Evolutionary conservation across 108 stramenopile species (phyloP), one percentile per base, ranked within the genome.

Genomic region (Asterionellopsis glacialis): DNA sequence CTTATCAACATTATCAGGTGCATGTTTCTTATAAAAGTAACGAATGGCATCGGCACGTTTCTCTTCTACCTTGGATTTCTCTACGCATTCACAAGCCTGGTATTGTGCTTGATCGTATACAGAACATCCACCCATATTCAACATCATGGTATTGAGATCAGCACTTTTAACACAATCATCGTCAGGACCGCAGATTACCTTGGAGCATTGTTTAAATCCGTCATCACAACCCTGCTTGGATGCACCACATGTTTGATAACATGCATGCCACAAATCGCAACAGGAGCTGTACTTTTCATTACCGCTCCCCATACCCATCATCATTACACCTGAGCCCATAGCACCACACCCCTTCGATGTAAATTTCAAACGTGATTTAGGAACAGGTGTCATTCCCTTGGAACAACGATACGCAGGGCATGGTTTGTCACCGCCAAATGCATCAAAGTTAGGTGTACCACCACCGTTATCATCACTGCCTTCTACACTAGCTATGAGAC

Each of bases 21-120:
- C 64, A 41, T 57, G 65, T 62, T 74, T 77, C 55, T 74, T 67
- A 51, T 81, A 81, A 72, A 77, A 81, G 21, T 67, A 61, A 19
- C 58, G 55, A 14, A 81, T 10, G 10, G 67, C 58, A 1, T 60
- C 38, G 51, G 59, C 70, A n/a, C 73, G 61, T 44, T 67, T 63
- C 1, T 33, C 26, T 13, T 47, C 44, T 1, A 50, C 65, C 21
- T 68, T 40, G 7, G 49, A 45, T 39, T 55, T 55, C 1, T 56
- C 53, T 6, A 71, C 67, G 57, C 80, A 81, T 18, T 74, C 73
- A 53, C 80, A 81, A 51, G 26, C 44, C 15, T 50, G 23, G 19
- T 59, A 49, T 50, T 81, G 80, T 16, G 33, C 42, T 21, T 41
- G 44, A 23, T 75, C 70, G 47, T 50, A 81, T 26, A 67, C 55